These are phyloP conservation scores for Candida broadrunensis DNA, from an alignment of 805 yeast species.

Conservation along the genomic window DNA sequence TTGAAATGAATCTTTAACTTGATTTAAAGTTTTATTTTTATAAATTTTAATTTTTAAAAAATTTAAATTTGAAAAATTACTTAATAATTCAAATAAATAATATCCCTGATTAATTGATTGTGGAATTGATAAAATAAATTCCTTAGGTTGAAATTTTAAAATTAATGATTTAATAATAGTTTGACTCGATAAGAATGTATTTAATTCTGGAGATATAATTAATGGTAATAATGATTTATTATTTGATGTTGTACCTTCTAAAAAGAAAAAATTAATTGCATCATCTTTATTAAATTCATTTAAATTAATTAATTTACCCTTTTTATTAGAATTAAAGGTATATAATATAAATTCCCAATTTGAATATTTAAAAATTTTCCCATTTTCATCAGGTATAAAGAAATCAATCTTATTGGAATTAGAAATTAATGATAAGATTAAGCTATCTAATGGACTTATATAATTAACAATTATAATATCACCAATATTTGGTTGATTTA, in stretches of 20 bases:
- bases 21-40: conserved; percentile 10
- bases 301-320: conserved; percentile 5
- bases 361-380: conserved; percentile 25
- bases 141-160: conserved; percentile 35
- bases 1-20: conserved; percentile 25
- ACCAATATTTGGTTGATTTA: conserved; percentile 36
- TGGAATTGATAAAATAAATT: conserved; percentile 37
- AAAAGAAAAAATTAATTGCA: conserved; percentile 52
- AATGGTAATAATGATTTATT: conserved; percentile 73
- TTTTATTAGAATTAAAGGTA: conserved; percentile 14
- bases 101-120: conserved; percentile 10
- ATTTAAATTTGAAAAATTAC: conserved; percentile 17
- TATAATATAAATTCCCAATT: conserved; percentile 24
- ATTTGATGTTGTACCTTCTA: conserved; percentile 86
- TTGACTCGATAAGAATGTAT: conserved; percentile 1
- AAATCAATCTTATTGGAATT: conserved; percentile 20
- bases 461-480: conserved; percentile 58
- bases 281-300: conserved; percentile 21
- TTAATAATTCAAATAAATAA: conserved; percentile 21
- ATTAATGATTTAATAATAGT: conserved; percentile 30
- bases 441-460: conserved; percentile 56
- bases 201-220: conserved; percentile 9
- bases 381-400: conserved; percentile 38
- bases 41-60: conserved; percentile 26
- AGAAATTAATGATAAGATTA: conserved; percentile 30